Conservation (phyloP, 441 rosid genomes). For the Mallotus repandus region DNA sequence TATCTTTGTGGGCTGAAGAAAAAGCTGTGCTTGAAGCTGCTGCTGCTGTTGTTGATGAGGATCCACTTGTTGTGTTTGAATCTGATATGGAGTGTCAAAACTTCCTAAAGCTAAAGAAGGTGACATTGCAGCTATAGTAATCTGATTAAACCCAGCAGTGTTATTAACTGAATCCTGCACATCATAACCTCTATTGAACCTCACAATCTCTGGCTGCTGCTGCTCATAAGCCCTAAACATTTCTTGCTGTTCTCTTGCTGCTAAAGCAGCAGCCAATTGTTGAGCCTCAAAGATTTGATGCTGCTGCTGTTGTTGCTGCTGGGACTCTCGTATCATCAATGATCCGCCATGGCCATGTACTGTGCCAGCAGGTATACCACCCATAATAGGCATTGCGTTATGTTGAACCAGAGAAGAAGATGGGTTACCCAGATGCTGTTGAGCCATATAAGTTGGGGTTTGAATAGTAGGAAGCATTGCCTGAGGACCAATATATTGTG, state of each 20-base stretch:
- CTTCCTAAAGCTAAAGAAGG: constrained; percentile 45
- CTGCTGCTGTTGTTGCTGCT: constrained; percentile 28
- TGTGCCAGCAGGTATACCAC: constrained; percentile 35
- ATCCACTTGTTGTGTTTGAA: constrained; percentile 33
- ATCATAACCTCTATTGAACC: constrained; percentile 43
- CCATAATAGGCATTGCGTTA: constrained; percentile 49
- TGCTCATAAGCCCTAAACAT: constrained; percentile 50
- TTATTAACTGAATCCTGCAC: constrained; percentile 32
- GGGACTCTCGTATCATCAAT: constrained; percentile 34
- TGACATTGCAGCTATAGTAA: constrained; percentile 36
- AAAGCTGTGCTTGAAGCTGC: constrained; percentile 43
- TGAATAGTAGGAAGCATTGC: constrained; percentile 54
- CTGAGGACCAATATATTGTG: constrained; percentile 61
- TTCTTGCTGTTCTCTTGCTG: constrained; percentile 58
- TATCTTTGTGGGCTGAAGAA: constrained; percentile 46
- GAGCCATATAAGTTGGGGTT: constrained; percentile 11
- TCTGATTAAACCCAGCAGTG: constrained; percentile 45
- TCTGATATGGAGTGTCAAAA: constrained; percentile 44
- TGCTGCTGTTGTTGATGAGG: constrained; percentile 38
- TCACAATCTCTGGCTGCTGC: constrained; percentile 39
- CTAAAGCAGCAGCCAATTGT: constrained; percentile 45
- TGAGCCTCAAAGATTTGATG: constrained; percentile 56
- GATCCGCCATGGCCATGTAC: constrained; percentile 29
- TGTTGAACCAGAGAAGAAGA: constrained; percentile 44
- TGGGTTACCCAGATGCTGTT: constrained; percentile 34